Base-by-base conservation (phyloP, 257 asterid species). In the Paraleonurus japonicus region DNA sequence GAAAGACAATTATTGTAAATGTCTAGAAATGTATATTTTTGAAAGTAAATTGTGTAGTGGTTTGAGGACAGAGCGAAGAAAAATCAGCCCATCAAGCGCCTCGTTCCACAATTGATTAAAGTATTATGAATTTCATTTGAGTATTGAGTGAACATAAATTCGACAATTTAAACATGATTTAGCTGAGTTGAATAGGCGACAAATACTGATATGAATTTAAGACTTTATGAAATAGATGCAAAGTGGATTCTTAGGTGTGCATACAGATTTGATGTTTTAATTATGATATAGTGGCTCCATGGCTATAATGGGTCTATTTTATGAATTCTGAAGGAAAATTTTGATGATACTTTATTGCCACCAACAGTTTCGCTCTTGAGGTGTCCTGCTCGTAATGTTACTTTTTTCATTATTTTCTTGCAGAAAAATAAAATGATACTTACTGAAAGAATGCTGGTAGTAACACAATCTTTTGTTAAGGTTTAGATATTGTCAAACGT, bases 21-120 rank as follows among this genome's bases (percentile, higher is more conserved):
- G 26, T 30, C 33, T 24, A 1, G 16, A 54, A 50, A 19, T 35
- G 19, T 37, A 28, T 69, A 5, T 20, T 12, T 54, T 43, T 17
- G 69, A 47, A 66, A 67, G 45, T 61, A 22, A 12, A 17, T 6
- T 59, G 62, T 13, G 13, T 61, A 13, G 67, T 51, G 51, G 58
- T 24, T 27, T 35, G 60, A 32, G 20, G 71, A 26, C 37, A 4
- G 22, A 37, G 57, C 15, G 45, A 67, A 48, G 43, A 60, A 20
- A 43, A 33, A 9, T n/a, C 51, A 8, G 59, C 66, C 27, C 35
- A 30, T 28, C 62, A 24, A 47, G 75, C 50, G 27, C 59, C 47
- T 7, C 0, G 20, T 48, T 60, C 50, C 41, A 33, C 37, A 20
- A 26, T 35, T 16, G 64, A 6, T 24, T 17, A 2, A 22, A 7